Conservation (phyloP, 2,329 filamentous ascomycete genomes). For the Pezicula radicicola region DNA sequence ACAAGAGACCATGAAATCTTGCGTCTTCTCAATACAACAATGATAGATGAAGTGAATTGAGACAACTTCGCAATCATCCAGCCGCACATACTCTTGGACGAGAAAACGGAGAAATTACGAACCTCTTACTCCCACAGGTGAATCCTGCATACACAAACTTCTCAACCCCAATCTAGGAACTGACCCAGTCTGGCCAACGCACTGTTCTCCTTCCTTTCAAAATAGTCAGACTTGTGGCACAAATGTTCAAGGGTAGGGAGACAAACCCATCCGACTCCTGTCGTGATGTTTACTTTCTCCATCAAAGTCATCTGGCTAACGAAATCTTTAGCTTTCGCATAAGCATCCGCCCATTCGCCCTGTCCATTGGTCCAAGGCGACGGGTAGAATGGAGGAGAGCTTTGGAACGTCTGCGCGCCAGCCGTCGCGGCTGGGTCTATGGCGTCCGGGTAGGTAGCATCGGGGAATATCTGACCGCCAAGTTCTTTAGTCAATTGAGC, state of each 20-base stretch:
- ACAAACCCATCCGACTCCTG: slow-evolving; percentile 53
- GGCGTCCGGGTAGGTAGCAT: neutral
- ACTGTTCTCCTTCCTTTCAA: slow-evolving; percentile 19
- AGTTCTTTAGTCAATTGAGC: neutral
- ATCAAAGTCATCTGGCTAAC: slow-evolving; percentile 74
- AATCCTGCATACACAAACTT: slow-evolving; percentile 29
- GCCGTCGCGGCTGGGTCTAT: neutral
- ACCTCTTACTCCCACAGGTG: slow-evolving; percentile 30
- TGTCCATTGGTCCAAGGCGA: slow-evolving; percentile 24
- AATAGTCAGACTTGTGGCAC: slow-evolving; percentile 4
- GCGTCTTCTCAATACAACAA: too few relatives aligned
- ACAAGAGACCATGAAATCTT: too few relatives aligned
- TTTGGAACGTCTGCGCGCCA: neutral
- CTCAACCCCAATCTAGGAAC: slow-evolving; percentile 30
- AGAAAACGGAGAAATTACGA: too few relatives aligned
- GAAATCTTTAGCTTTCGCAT: slow-evolving; percentile 63
- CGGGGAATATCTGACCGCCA: neutral
- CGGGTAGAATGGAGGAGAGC: slow-evolving; percentile 23
- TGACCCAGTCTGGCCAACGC: slow-evolving; percentile 23
- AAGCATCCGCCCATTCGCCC: slow-evolving; percentile 65
- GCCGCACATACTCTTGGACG: too few relatives aligned
- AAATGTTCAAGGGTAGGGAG: neutral
- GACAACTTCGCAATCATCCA: too few relatives aligned
- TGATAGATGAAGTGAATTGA: too few relatives aligned
- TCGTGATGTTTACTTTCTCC: slow-evolving; percentile 92